These are phyloP conservation scores for Colletotrichum sp. DNA, from an alignment of 2,329 filamentous ascomycete species.

Conservation along the genomic window DNA sequence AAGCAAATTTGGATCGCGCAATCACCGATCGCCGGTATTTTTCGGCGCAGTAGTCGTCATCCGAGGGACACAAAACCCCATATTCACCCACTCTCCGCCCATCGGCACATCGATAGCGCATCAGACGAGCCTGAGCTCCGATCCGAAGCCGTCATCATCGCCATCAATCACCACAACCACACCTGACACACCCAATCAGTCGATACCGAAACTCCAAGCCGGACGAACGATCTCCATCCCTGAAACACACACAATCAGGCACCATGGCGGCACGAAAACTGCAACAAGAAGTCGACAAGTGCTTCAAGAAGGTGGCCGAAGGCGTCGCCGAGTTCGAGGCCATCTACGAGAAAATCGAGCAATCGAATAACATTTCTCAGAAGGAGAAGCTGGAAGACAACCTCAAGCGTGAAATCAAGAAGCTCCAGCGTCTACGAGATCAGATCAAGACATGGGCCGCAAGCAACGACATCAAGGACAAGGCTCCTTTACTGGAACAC, in stretches of 20 bases:
- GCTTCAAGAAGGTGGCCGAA: conserved; percentile 98
- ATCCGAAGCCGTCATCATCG: not conserved
- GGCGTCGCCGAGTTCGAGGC: conserved; percentile 90
- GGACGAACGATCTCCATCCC: not conserved
- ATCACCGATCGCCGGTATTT: not conserved
- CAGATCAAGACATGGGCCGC: conserved; percentile 99
- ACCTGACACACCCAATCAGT: not conserved
- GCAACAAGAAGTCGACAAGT: conserved; percentile 98
- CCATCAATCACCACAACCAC: not conserved
- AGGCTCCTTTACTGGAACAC: conserved; percentile 91
- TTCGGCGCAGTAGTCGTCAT: conserved; percentile 6
- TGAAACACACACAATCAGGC: conserved; percentile 25
- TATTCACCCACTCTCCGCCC: not conserved
- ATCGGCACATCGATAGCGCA: not conserved
- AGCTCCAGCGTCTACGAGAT: conserved; percentile 94
- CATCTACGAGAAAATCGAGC: conserved; percentile 98
- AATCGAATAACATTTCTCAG: conserved; percentile 89
- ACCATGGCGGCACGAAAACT: conserved; percentile 95
- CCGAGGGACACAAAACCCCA: not conserved
- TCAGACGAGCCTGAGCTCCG: not conserved
- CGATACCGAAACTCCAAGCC: not conserved
- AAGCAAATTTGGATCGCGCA: conserved; percentile 12
- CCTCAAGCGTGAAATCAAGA: conserved; percentile 99
- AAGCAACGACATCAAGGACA: conserved; percentile 99
- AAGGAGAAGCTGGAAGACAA: conserved; percentile 99